Evolutionary conservation across 1,139 yeast species (phyloP), one percentile per base, ranked within the genome.

Genomic region (Candida smagusa): DNA sequence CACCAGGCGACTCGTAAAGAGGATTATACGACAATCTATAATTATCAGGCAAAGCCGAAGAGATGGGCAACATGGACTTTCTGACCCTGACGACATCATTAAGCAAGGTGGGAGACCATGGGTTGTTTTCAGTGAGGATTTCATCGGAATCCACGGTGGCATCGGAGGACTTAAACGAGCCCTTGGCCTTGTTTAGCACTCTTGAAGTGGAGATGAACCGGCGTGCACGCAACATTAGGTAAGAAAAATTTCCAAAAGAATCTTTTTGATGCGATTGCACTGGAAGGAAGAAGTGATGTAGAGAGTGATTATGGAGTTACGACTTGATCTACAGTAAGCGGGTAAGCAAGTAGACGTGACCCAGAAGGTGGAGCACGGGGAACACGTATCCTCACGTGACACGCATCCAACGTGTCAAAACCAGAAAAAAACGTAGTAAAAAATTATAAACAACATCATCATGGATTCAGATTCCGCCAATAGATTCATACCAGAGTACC

Each of bases 401-500:
- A 26, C 28, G 12, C 7, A 3, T 26, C 7, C 21, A 11, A 26
- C 38, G 38, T 36, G 38, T 24, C 31, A 27, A 31, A 33, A 36
- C 38, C 38, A 22, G 31, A 30, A 35, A 16, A 30, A 9, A 12
- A 7, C 6, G 11, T 22, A n/a, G 31, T 22, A 33, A 28, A 33
- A 33, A 37, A 37, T 29, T 29, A 37, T 29, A 32, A 9, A 31
- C 19, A 13, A 16, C 21, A 23, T 36, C 36, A 31, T 33, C 36
- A 85, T 85, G 94, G 90, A 84, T 58, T 68, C 86, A 37, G 92
- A 87, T 54, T 76, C 92, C 36, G 81, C 95, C 40, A 75, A 77
- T 53, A 83, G 92, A 68, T 92, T 87, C 64, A 87, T 92, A 43
- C 97, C 98, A 35, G 98, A 92, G 65, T 94, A 92, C 64, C 88